A percentile compares a stretch with the other conserved stretches of the same genome.
phyloP scores from a whole-genome alignment of 2,329 filamentous ascomycete genomes.

The Passalora sequoiae region DNA sequence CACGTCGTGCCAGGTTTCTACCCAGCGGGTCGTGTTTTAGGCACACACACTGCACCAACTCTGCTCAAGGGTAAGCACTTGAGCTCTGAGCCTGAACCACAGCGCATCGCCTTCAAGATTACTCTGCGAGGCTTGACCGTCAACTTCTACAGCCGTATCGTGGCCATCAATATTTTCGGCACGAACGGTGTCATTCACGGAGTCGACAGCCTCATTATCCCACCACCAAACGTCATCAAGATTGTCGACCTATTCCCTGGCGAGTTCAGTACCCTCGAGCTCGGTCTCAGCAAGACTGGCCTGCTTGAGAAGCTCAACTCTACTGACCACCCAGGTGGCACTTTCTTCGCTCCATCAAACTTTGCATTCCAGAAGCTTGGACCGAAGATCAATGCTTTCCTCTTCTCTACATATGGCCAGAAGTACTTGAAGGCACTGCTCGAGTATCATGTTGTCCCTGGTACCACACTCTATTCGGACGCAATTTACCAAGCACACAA shows the following conservation, averaged over 20 bases:
- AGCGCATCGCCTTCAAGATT: conserved; percentile 67
- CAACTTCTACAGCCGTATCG: conserved; percentile 71
- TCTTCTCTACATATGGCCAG: conserved; percentile 70
- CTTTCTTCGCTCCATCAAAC: conserved; percentile 78
- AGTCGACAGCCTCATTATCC: conserved; percentile 68
- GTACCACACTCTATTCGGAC: conserved; percentile 77
- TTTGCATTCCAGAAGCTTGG: conserved; percentile 73
- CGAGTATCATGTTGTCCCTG: conserved; percentile 70
- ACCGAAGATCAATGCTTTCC: conserved; percentile 68
- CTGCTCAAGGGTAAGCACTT: conserved; percentile 55
- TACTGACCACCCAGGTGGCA: conserved; percentile 58
- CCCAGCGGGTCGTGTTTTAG: conserved; percentile 60
- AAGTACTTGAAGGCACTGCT: conserved; percentile 74
- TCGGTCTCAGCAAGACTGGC: conserved; percentile 69
- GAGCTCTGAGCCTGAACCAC: conserved; percentile 54
- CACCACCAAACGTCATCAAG: conserved; percentile 61
- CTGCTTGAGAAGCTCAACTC: conserved; percentile 57
- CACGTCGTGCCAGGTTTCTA: conserved; percentile 67
- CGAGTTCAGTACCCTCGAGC: conserved; percentile 72
- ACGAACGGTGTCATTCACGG: conserved; percentile 79
- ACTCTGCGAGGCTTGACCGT: conserved; percentile 60
- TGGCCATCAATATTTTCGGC: conserved; percentile 64
- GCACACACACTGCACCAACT: conserved; percentile 69
- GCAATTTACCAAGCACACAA: conserved; percentile 58
- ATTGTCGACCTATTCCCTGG: conserved; percentile 62